Evolutionary conservation across 1,139 yeast genomes (phyloP), one percentile per base, ranked within the genome.

Genomic region (Protomyces lactucae-debilis): DNA sequence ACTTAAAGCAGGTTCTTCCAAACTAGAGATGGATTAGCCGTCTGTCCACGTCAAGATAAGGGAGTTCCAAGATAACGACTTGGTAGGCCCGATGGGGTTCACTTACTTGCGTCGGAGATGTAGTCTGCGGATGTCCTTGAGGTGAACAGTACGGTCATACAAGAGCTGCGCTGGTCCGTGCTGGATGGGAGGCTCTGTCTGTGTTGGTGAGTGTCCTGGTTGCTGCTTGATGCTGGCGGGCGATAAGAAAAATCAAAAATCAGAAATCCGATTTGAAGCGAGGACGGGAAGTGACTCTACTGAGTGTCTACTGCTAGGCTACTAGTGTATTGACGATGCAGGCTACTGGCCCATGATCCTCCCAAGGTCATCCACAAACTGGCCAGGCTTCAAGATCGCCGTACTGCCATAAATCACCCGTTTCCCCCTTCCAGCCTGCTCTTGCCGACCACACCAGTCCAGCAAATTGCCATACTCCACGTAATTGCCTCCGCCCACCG

Each of bases 401-500:
- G 97, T 90, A 70, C 95, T 85, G 45, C 99, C 99, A 74, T 93
- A 95, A 25, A 87, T 83, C 51, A 95, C 88, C 61, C 69, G 76
- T 71, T 73, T 77, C 18, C 72, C 74, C 72, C 72, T 73, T 10
- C 63, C 59, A 6, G 59, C 65, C 39, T 43, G 63, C 14, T 52
- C 53, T 37, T 65, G 67, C n/a, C 72, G 68, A 25, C 64, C 64
- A 10, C 86, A 86, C 95, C 96, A 92, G 74, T 93, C 97, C 75
- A 89, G 96, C 71, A 93, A 81, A 73, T 92, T 92, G 69, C 92
- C 95, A 73, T 93, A 93, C 76, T 93, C 99, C 69, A 89, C 78
- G 73, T 91, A 93, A 75, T 89, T 92, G 57, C 98, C 99, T 40
- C 99, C 99, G 23, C 99, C 99, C 66, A 95, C 92, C 60, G 91